These are phyloP conservation scores for Aspergillus avenaceus DNA, from an alignment of 495 filamentous ascomycete species.

Conservation along the genomic window DNA sequence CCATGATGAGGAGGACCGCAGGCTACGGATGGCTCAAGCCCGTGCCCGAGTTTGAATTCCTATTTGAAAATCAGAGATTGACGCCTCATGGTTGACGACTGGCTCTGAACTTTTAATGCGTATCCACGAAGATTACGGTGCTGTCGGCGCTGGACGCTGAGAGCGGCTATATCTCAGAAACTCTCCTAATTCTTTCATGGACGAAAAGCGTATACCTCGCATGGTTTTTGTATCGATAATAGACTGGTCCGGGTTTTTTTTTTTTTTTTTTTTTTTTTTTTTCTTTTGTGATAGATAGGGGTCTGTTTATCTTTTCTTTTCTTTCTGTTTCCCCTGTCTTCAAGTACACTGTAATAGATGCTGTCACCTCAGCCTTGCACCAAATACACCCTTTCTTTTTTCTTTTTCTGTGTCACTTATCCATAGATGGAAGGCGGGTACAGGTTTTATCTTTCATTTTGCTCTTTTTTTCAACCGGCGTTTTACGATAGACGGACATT, in stretches of 20 bases:
- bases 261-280: background rate
- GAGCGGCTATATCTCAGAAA: constrained; percentile 4
- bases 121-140: background rate
- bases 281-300: background rate
- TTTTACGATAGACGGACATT: constrained; percentile 13
- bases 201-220: background rate
- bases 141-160: constrained; percentile 17
- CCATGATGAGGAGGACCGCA: constrained; percentile 38
- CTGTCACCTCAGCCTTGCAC: too few relatives aligned
- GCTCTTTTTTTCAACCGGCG: too few relatives aligned
- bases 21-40: constrained; percentile 38
- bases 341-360: too few relatives aligned
- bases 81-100: background rate
- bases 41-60: constrained; percentile 20
- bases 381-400: background rate
- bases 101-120: background rate
- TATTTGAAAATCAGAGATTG: too few relatives aligned
- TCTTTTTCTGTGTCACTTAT: background rate
- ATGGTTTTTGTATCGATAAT: constrained; percentile 3
- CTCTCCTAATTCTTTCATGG: constrained; percentile 9
- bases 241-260: background rate
- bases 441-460: background rate
- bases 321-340: too few relatives aligned
- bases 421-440: background rate
- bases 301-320: too few relatives aligned